Conservation (phyloP, 768 basidiomycete species). For the Stropharia rugosoannulata region DNA sequence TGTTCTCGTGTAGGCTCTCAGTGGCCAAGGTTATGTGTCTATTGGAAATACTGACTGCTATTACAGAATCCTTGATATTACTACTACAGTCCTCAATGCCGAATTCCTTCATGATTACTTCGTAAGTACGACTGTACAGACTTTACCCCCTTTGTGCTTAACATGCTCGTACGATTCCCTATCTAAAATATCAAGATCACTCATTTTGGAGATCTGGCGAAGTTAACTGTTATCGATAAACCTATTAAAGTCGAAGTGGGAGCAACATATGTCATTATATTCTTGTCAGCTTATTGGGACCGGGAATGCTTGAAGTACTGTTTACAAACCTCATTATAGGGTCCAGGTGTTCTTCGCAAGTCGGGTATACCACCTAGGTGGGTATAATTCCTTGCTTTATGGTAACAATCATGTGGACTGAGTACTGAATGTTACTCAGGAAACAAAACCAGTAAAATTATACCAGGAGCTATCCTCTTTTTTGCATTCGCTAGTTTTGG, state of each 20-base stretch:
- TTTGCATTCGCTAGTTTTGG: no score
- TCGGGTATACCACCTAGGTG: neutral
- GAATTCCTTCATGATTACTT: neutral
- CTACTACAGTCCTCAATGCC: neutral
- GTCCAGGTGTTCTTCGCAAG: neutral
- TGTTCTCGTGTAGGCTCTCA: neutral
- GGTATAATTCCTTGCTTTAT: neutral
- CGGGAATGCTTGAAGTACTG: neutral
- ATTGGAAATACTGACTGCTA: no score
- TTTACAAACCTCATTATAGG: neutral
- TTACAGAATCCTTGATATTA: neutral
- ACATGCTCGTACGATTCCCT: no score
- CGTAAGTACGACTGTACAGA: neutral
- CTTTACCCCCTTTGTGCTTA: no score
- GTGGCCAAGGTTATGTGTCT: neutral
- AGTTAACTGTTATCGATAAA: neutral
- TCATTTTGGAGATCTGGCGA: neutral
- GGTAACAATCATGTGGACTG: neutral
- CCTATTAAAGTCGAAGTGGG: neutral
- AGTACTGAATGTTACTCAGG: no score
- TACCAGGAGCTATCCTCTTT: no score
- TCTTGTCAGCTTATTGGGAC: neutral
- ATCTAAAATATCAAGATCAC: neutral
- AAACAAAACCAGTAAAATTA: no score
- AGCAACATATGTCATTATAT: neutral